Conservation (phyloP, 495 filamentous ascomycete genomes). For the Gamarada debralockiae region DNA sequence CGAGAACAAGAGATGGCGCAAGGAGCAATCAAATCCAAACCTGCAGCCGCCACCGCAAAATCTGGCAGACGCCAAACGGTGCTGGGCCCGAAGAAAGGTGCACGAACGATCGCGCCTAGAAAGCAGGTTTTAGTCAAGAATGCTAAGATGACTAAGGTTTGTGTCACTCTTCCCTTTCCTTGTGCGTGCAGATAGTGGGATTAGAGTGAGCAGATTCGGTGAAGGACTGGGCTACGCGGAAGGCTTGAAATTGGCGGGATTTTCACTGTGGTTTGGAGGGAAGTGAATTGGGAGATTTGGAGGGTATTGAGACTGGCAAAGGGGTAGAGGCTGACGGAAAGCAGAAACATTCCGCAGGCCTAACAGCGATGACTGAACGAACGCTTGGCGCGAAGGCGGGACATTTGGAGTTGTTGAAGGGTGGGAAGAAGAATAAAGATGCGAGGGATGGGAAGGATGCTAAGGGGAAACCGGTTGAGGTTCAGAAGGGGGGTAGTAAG, state of each 20-base stretch:
- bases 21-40: slow-evolving; percentile 23
- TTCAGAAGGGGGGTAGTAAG: slow-evolving; percentile 26
- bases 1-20: slow-evolving; percentile 23
- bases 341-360: slow-evolving; percentile 62
- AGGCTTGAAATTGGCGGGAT: no score
- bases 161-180: slow-evolving; percentile 10
- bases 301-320: no score
- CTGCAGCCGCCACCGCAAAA: slow-evolving; percentile 13
- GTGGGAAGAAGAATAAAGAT: slow-evolving; percentile 57
- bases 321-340: not conserved
- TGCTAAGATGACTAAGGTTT: slow-evolving; percentile 60
- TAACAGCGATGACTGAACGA: slow-evolving; percentile 62
- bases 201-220: not conserved
- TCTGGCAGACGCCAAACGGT: not conserved
- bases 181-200: slow-evolving; percentile 2
- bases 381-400: slow-evolving; percentile 65
- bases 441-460: slow-evolving; percentile 28
- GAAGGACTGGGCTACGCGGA: not conserved
- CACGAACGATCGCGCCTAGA: slow-evolving; percentile 64
- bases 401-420: slow-evolving; percentile 66
- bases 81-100: slow-evolving; percentile 47
- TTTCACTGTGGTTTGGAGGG: not conserved
- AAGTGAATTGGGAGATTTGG: not conserved
- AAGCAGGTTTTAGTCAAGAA: slow-evolving; percentile 56
- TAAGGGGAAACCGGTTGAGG: slow-evolving; percentile 18